Evolutionary conservation across 768 basidiomycete genomes (phyloP).

Genomic region (Boletus subcaerulescens): DNA sequence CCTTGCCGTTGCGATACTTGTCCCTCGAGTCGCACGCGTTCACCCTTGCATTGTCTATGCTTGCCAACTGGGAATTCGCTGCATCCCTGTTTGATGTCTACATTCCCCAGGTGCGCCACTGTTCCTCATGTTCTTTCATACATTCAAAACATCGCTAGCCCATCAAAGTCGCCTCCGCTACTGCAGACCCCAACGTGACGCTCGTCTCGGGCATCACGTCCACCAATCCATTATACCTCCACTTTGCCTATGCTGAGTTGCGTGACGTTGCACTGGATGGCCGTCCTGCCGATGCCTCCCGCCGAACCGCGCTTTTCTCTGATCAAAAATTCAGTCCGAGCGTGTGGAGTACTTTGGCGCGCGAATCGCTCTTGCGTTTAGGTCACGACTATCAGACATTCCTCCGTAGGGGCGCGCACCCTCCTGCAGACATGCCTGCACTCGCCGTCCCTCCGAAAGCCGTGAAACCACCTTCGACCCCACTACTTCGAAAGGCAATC

Average conservation of each 20-base stretch:
- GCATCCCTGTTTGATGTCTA: conserved; percentile 58
- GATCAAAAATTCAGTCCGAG: conserved; percentile 66
- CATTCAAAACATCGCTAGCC: conserved; percentile 36
- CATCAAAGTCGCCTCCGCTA: conserved; percentile 40
- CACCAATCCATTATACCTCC: conserved; percentile 46
- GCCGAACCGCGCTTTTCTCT: conserved; percentile 56
- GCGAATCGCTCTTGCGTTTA: conserved; percentile 57
- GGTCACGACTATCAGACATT: conserved; percentile 70
- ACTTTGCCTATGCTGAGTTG: conserved; percentile 69
- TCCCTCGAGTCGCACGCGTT: conserved; percentile 47
- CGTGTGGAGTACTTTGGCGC: conserved; percentile 59
- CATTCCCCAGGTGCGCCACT: conserved; percentile 48
- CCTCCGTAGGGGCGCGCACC: conserved; percentile 49
- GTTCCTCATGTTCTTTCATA: not conserved
- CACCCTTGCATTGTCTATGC: conserved; percentile 49
- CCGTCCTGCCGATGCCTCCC: conserved; percentile 38
- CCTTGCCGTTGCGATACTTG: conserved; percentile 46
- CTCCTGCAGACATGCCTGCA: conserved; percentile 16
- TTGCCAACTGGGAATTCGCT: conserved; percentile 61
- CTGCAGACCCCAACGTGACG: conserved; percentile 52
- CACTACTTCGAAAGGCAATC: conserved; percentile 39
- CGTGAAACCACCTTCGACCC: conserved; percentile 32
- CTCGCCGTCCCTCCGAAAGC: conserved; percentile 30
- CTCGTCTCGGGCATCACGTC: conserved; percentile 66
- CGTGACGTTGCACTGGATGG: conserved; percentile 45